These are phyloP conservation scores for Caloboletus firmus DNA, from an alignment of 1,284 basidiomycete genomes.

Conservation along the genomic window DNA sequence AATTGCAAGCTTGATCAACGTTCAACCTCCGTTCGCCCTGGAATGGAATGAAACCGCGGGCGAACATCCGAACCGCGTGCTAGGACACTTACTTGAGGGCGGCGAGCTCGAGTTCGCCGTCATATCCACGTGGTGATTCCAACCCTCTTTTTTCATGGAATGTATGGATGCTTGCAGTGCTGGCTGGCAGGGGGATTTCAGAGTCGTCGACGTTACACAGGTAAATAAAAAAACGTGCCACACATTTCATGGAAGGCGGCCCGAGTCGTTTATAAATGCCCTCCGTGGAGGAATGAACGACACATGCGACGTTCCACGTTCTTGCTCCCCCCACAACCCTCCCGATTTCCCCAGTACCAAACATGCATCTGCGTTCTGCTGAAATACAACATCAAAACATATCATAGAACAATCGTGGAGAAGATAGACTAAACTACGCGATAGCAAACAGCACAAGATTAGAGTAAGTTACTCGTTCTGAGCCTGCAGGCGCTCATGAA, in stretches of 20 bases:
- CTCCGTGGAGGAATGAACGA: background rate
- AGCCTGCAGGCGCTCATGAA: conserved; percentile 26
- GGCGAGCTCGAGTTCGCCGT: background rate
- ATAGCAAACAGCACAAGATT: conserved; percentile 22
- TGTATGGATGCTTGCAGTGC: background rate
- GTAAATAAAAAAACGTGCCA: conserved; percentile 6
- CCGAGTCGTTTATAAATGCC: conserved; percentile 1
- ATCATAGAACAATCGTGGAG: conserved; percentile 14
- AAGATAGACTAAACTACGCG: conserved; percentile 16
- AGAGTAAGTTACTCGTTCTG: conserved; percentile 36
- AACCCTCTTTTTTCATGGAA: background rate
- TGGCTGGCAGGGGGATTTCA: background rate
- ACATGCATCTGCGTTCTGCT: background rate
- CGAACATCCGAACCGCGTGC: background rate
- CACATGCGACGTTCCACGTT: conserved; percentile 1
- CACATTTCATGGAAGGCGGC: background rate
- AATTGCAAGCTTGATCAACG: no score
- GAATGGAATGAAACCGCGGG: no score
- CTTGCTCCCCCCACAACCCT: background rate
- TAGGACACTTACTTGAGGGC: no score
- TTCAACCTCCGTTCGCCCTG: no score
- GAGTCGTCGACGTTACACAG: background rate
- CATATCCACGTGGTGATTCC: background rate
- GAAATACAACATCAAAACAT: conserved; percentile 8
- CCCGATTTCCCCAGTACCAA: background rate